phyloP scores from a whole-genome alignment of 2,329 filamentous ascomycete genomes.

The Domatiomyces globalis region DNA sequence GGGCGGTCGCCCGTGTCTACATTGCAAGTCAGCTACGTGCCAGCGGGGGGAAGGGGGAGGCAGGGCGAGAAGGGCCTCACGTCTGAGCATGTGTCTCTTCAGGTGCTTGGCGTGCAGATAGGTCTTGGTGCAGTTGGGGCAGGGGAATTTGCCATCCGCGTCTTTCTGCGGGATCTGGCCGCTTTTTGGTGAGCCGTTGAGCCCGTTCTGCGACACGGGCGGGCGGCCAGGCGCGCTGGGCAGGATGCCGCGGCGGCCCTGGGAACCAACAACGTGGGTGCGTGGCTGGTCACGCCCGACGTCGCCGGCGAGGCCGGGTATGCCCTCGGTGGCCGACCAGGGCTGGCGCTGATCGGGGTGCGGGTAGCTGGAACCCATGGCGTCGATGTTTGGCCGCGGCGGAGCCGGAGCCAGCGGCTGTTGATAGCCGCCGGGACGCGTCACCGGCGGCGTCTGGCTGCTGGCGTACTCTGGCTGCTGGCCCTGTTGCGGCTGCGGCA shows the following conservation, averaged over 20 bases:
- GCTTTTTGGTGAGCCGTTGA: constrained; percentile 57
- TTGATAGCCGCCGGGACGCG: constrained; percentile 36
- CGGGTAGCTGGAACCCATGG: constrained; percentile 47
- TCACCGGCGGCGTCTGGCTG: neutral
- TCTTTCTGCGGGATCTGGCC: constrained; percentile 85
- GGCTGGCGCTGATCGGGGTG: constrained; percentile 35
- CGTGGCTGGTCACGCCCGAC: constrained; percentile 31
- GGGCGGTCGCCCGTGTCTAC: constrained; percentile 92
- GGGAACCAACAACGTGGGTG: constrained; percentile 87
- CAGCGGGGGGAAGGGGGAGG: neutral
- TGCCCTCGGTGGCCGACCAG: constrained; percentile 27
- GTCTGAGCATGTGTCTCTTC: constrained; percentile 87
- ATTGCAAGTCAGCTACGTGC: constrained; percentile 22
- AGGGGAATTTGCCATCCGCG: constrained; percentile 94
- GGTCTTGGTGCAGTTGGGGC: constrained; percentile 94
- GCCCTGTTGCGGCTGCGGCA: constrained; percentile 28
- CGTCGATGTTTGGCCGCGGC: constrained; percentile 46
- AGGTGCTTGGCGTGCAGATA: constrained; percentile 95
- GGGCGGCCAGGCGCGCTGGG: constrained; percentile 80
- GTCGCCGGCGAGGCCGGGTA: constrained; percentile 28
- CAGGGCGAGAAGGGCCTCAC: constrained; percentile 44
- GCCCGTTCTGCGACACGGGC: constrained; percentile 49
- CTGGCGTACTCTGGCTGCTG: constrained; percentile 17
- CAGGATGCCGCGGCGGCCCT: constrained; percentile 79
- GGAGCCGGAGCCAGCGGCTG: constrained; percentile 65